Evolutionary conservation across 306 rosid genomes (phyloP), one percentile per base, ranked within the genome.

Genomic region (Sphenostylis stenocarpa): DNA sequence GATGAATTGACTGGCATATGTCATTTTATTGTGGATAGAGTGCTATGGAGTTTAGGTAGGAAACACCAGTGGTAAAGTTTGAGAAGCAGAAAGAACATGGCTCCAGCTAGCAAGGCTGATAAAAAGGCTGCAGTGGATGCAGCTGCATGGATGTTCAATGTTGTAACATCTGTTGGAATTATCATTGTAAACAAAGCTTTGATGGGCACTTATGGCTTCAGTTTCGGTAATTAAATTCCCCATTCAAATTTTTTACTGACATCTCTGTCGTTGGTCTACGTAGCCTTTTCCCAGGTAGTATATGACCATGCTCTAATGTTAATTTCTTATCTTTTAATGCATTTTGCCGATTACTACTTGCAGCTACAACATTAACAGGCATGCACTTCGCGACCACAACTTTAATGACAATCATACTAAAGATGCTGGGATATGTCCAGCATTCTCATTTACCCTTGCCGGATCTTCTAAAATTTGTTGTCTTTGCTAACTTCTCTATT

Each of bases 311-410:
- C 34, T 17, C 24, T 10, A 58, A 20, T 38, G 38, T 52, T 47
- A 76, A 67, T 26, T 43, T 53, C 16, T 80, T 15, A 16, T 51
- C 45, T 26, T 66, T 51, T 73, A 34, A 65, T 63, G 11, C 2
- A 7, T 70, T 33, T 55, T 55, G 24, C 69, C 70, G 31, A 63
- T 79, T 33, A 19, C 52, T 53, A 31, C 73, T 58, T 81, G 86
- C 95, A 89, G 97, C 97, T 77, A 90, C 97, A 7, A 90, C 97
- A 9, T 84, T 91, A 68, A 91, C 97, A 28, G 97, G 97, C 58
- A 44, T 90, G 81, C 97, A 91, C 82, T 91, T 91, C 74, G 88
- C 84, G 12, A 90, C 91, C 0, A 91, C 95, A 26, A 91, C 97
- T 31, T 74, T 90, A 85, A 86, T 90, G 97, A 91, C 90, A 2